Percentiles rank a stretch among this genome's conserved stretches.
These are phyloP conservation scores for Ilyonectria robusta DNA, from an alignment of 2,329 filamentous ascomycete genomes.

Conservation along the genomic window DNA sequence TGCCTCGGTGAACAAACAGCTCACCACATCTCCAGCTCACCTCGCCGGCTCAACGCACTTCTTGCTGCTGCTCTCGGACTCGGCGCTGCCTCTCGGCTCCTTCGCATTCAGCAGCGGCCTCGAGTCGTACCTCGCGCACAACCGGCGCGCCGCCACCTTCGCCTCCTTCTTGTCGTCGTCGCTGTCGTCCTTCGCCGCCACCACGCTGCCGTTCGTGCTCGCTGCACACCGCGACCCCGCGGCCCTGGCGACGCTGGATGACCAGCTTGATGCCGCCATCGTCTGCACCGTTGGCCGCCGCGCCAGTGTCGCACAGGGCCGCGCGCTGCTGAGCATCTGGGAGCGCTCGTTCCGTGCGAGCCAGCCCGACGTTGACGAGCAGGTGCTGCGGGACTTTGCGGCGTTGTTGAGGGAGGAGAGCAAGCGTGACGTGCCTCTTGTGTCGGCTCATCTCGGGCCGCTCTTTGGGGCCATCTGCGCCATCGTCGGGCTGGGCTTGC, in stretches of 20 bases:
- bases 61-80: conserved; percentile 84
- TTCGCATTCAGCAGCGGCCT: conserved; percentile 89
- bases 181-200: conserved; percentile 78
- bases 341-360: conserved; percentile 74
- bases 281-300: conserved; percentile 85
- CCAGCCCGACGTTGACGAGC: conserved; percentile 47
- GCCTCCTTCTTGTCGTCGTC: conserved; percentile 78
- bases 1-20: not conserved
- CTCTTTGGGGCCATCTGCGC: conserved; percentile 77
- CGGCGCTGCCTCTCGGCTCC: conserved; percentile 85
- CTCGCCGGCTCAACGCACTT: conserved; percentile 66
- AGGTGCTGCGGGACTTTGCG: conserved; percentile 55
- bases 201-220: conserved; percentile 81
- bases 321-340: conserved; percentile 82
- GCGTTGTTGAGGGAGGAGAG: conserved; percentile 50
- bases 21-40: conserved; percentile 27
- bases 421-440: conserved; percentile 56
- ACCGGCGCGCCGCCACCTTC: conserved; percentile 64
- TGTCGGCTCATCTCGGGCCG: conserved; percentile 78
- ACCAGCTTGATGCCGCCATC: conserved; percentile 81
- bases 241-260: conserved; percentile 73
- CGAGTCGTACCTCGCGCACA: conserved; percentile 85
- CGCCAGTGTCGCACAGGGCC: conserved; percentile 81
- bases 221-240: conserved; percentile 72
- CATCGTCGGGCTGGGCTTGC: conserved; percentile 71